A percentile compares a stretch with the other conserved stretches of the same genome.
These are phyloP conservation scores for Clonostachys byssicola DNA, from an alignment of 2,329 filamentous ascomycete genomes.

Conservation along the genomic window DNA sequence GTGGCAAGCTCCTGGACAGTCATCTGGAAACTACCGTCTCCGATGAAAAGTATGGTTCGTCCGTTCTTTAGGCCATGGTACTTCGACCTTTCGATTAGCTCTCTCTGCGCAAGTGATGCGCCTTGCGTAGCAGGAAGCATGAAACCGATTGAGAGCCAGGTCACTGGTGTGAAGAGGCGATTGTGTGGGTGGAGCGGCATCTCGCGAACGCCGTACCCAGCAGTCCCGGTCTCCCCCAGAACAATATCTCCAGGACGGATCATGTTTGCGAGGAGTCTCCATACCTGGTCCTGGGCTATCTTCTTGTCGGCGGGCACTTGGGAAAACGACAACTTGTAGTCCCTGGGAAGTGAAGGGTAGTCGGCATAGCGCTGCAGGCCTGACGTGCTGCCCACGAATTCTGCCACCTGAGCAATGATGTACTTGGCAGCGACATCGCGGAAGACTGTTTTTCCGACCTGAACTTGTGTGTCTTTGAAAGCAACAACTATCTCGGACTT, in stretches of 20 bases:
- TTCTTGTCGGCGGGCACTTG: slow-evolving; percentile 29
- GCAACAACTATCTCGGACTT: slow-evolving; percentile 20
- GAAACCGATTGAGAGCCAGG: slow-evolving; percentile 66
- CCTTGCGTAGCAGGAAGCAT: slow-evolving; percentile 54
- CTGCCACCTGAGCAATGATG: not conserved
- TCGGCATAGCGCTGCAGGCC: slow-evolving; percentile 72
- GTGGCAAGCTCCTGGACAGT: slow-evolving; percentile 82
- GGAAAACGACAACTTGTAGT: slow-evolving; percentile 49
- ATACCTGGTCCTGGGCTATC: slow-evolving; percentile 76
- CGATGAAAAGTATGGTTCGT: slow-evolving; percentile 80
- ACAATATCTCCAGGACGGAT: slow-evolving; percentile 70
- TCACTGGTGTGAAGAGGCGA: slow-evolving; percentile 75
- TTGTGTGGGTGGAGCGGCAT: slow-evolving; percentile 75
- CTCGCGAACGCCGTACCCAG: slow-evolving; percentile 86
- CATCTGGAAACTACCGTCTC: slow-evolving; percentile 82
- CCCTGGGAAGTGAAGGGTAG: slow-evolving; percentile 57
- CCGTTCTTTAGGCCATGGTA: slow-evolving; percentile 50
- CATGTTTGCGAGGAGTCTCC: slow-evolving; percentile 72
- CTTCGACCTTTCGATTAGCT: too few relatives aligned
- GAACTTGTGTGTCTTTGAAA: slow-evolving; percentile 16
- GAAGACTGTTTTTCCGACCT: not conserved
- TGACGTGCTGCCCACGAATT: too few relatives aligned
- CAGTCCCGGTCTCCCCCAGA: slow-evolving; percentile 82
- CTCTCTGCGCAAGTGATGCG: slow-evolving; percentile 73
- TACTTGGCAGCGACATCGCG: not conserved